Base-by-base conservation (phyloP, 805 yeast species). In the Teunomyces barrocoloradensis region DNA sequence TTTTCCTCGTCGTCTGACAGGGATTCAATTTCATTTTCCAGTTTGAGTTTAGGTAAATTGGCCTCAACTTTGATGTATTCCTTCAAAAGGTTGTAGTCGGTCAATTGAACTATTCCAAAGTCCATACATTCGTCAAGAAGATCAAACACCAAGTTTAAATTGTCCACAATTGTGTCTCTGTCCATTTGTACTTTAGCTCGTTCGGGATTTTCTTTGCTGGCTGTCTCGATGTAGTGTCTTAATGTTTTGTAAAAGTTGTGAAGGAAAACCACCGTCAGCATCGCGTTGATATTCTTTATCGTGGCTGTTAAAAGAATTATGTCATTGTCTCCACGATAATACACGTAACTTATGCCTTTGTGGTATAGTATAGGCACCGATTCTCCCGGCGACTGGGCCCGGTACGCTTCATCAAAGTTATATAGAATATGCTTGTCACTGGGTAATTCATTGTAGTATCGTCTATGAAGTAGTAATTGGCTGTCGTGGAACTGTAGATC, bases 41-140 rank as follows among this genome's bases (percentile, higher is more conserved):
- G 39, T 29, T 45, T 33, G 5, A 51, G 10, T 37, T 49, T 54
- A 3, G 69, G 64, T 28, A 53, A 38, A 51, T 66, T 66, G 21
- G 65, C 63, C 42, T 80, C 79, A 43, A 84, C 74, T 49, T 87
- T 84, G 53, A 86, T 84, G 59, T 86, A 90, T 60, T 89, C 96
- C 57, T 81, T 82, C 46, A 90, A 73, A 10, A 90, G 78, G 52
- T 84, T 85, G 44, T 82, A 79, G 58, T 90, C 96, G 0, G 96
- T 87, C 45, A 86, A 73, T 66, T 90, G 97, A 1, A 89, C 82
- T n/a, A 86, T 68, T 6, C 97, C 97, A 64, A 79, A 86, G 64
- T 90, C 97, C 81, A 88, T 78, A 75, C 89, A 86, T 60, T 89
- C 97, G 60, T 89, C 97, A 38, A 89, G 65, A n/a, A 89, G 68